Conservation (phyloP, 2,329 filamentous ascomycete genomes). For the Aspergillus sp. region DNA sequence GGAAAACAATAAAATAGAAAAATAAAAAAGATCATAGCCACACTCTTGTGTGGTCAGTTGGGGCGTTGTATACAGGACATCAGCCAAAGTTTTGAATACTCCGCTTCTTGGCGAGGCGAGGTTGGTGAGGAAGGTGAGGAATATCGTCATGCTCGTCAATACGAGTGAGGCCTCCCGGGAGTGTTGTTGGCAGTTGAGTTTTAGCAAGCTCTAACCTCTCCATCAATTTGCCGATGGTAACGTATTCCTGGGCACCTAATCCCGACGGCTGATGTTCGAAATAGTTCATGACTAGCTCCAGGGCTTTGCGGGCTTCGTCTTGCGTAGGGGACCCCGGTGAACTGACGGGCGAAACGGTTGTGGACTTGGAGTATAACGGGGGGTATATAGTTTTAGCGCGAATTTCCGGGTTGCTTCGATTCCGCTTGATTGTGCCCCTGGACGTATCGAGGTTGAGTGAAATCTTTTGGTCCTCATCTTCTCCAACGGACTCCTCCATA, state of each 20-base stretch:
- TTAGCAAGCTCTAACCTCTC: slow-evolving; percentile 77
- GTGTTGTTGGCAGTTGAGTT: slow-evolving; percentile 30
- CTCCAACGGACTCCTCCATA: slow-evolving; percentile 54
- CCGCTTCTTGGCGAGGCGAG: slow-evolving; percentile 43
- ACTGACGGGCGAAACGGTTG: slow-evolving; percentile 51
- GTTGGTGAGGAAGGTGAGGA: slow-evolving; percentile 4
- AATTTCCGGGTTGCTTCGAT: slow-evolving; percentile 47
- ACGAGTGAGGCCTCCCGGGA: slow-evolving; percentile 46
- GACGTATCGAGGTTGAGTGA: slow-evolving; percentile 26
- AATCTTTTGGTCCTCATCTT: slow-evolving; percentile 44
- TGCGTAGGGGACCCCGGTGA: slow-evolving; percentile 70
- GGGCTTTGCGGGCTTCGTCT: slow-evolving; percentile 79
- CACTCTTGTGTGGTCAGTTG: neutral
- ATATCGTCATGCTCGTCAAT: slow-evolving; percentile 45
- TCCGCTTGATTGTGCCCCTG: slow-evolving; percentile 41
- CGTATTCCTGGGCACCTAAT: slow-evolving; percentile 75
- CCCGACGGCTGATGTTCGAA: slow-evolving; percentile 70
- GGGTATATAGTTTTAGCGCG: slow-evolving; percentile 44
- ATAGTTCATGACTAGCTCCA: slow-evolving; percentile 79
- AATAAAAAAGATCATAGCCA: neutral
- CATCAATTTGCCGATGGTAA: slow-evolving; percentile 76
- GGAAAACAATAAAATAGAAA: slow-evolving; percentile 5
- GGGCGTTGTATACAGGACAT: neutral
- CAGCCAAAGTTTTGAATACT: slow-evolving; percentile 46
- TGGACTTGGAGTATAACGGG: slow-evolving; percentile 39